These are phyloP conservation scores for Diphasiastrum complanatum DNA, from an alignment of 83 land plant genomes.

Conservation along the genomic window DNA sequence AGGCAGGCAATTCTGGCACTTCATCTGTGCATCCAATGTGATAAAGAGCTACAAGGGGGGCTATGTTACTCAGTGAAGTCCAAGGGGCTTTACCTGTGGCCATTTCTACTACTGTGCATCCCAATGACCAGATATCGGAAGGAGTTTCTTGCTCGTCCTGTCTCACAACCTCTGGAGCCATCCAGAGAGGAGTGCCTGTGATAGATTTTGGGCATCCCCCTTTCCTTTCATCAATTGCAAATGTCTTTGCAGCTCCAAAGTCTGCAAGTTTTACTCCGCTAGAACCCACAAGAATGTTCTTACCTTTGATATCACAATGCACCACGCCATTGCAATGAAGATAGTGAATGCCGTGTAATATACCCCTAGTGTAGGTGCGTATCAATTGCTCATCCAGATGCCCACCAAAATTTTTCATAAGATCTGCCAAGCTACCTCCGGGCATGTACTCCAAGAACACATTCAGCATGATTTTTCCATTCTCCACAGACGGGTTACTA, in stretches of 20 bases:
- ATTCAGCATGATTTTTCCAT: conserved; percentile 26
- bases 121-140: conserved; percentile 13
- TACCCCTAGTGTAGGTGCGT: conserved; percentile 11
- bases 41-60: conserved; percentile 24
- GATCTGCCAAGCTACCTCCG: conserved; percentile 43
- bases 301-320: conserved; percentile 44
- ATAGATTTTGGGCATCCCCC: neutral
- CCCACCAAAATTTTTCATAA: conserved; percentile 31
- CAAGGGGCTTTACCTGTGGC: no score
- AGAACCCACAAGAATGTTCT: conserved; percentile 25
- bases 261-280: neutral
- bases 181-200: conserved; percentile 14
- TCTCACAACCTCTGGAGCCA: no score
- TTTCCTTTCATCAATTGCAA: conserved; percentile 14
- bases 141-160: conserved; percentile 7
- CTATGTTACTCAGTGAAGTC: neutral
- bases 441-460: conserved; percentile 54
- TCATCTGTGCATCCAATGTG: conserved; percentile 27
- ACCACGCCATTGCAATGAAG: conserved; percentile 31
- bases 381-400: conserved; percentile 27
- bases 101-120: conserved; percentile 11
- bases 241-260: conserved; percentile 31
- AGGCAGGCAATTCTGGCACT: conserved; percentile 21
- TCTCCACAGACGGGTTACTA: conserved; percentile 13
- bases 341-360: conserved; percentile 22